Base-by-base conservation (phyloP, 257 asterid genomes). In the Rubia yunnanensis region DNA sequence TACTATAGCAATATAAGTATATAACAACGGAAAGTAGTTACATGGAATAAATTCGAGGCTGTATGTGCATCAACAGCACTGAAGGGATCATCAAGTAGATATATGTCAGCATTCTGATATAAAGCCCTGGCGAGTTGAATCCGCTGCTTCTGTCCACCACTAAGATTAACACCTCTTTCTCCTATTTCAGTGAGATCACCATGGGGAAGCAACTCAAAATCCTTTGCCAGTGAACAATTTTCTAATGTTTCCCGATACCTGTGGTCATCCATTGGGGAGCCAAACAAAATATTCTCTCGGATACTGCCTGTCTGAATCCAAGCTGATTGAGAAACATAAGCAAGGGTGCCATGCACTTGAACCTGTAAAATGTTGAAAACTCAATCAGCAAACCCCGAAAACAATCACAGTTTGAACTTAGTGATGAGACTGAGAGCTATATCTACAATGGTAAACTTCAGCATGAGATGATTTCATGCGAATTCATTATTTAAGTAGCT, bases 11-110 rank as follows among this genome's bases (percentile, higher is more conserved):
- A 26, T 31, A 30, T n/a, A n/a, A n/a, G n/a, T n/a, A n/a, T n/a
- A n/a, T 35, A 24, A 23, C 10, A 50, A 46, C 35, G 60, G 52
- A 63, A 39, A n/a, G 24, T n/a, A 41, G 78, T 69, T 48, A 89
- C 99, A 49, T 83, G 86, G 68, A 88, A 92, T 60, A 92, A 74
- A 79, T 96, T 92, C 11, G 86, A 67, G 48, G 97, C 99, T n/a
- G 99, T 92, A 64, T 89, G 97, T 3, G 97, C 99, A 82, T 92
- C 97, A 65, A 92, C 97, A 13, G 99, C 99, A 70, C 97, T 89
- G 74, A 92, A 92, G 6, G 99, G 99, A 80, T 92, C 99, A 59
- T 92, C 99, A 73, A 92, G 63, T 48, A 92, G 90, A 80, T 92
- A 92, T 58, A 92, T 83, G 68, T 89, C 97, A 58, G 99, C 95